Percentiles rank a stretch among this genome's conserved stretches.
These are phyloP conservation scores for Lodderomyces theae DNA, from an alignment of 1,139 yeast genomes.

Conservation along the genomic window DNA sequence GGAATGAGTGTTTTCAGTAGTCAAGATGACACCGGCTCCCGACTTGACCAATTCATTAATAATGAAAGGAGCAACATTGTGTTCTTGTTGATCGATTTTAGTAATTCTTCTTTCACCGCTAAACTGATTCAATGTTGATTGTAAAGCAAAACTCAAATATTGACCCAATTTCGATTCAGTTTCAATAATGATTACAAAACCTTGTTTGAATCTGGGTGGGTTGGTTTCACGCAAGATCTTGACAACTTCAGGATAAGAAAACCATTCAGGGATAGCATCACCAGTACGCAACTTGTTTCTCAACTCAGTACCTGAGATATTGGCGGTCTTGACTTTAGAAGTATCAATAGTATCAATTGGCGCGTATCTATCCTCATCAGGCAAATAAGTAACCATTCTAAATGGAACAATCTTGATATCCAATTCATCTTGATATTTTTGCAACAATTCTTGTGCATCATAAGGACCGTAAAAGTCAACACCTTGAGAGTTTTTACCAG, in stretches of 20 bases:
- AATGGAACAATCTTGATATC: slow-evolving; percentile 91
- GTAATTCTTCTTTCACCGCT: slow-evolving; percentile 86
- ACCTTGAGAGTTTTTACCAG: slow-evolving; percentile 91
- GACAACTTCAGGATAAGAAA: slow-evolving; percentile 95
- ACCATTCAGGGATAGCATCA: slow-evolving; percentile 90
- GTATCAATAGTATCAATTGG: slow-evolving; percentile 88
- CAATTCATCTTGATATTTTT: slow-evolving; percentile 69
- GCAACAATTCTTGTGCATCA: slow-evolving; percentile 91
- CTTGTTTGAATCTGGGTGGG: slow-evolving; percentile 89
- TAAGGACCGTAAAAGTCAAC: slow-evolving; percentile 96
- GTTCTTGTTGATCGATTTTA: slow-evolving; percentile 52
- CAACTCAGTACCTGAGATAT: slow-evolving; percentile 93
- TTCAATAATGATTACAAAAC: slow-evolving; percentile 68
- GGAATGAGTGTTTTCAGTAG: slow-evolving; percentile 28
- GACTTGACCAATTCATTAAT: slow-evolving; percentile 83
- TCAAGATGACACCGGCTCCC: slow-evolving; percentile 85
- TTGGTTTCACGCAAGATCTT: slow-evolving; percentile 85
- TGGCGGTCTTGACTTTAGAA: slow-evolving; percentile 74
- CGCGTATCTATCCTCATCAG: slow-evolving; percentile 92
- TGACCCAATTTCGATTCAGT: slow-evolving; percentile 52
- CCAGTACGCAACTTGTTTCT: slow-evolving; percentile 87
- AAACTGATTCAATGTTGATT: slow-evolving; percentile 86
- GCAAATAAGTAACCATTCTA: slow-evolving; percentile 94
- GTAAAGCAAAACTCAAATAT: slow-evolving; percentile 72
- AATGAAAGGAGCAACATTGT: slow-evolving; percentile 48